Conservation (phyloP, 2,329 filamentous ascomycete genomes). For the Epichloe sibirici region DNA sequence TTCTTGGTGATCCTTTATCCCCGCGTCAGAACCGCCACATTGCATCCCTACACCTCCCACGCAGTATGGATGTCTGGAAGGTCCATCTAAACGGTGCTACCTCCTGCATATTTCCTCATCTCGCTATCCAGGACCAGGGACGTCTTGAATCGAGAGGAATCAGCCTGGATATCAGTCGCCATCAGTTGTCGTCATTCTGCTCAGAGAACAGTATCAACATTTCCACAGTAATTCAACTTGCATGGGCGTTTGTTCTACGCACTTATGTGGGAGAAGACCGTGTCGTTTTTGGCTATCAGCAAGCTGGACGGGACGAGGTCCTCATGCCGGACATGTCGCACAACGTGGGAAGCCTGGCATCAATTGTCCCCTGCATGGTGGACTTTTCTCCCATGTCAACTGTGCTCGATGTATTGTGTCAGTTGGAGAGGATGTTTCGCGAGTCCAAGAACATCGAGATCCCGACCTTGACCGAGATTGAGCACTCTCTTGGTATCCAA, state of each 20-base stretch:
- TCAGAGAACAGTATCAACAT: slow-evolving; percentile 27
- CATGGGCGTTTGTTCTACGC: slow-evolving; percentile 46
- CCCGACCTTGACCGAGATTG: slow-evolving; percentile 32
- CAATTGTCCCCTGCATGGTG: slow-evolving; percentile 22
- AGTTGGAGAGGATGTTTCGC: slow-evolving; percentile 17
- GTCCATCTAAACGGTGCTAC: slow-evolving; percentile 24
- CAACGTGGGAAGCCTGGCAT: slow-evolving; percentile 35
- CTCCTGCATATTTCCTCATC: slow-evolving; percentile 34
- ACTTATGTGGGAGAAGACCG: slow-evolving; percentile 39
- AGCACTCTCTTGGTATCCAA: slow-evolving; percentile 31
- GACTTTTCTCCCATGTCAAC: slow-evolving; percentile 21
- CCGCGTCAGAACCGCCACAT: slow-evolving; percentile 17
- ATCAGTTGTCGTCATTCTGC: slow-evolving; percentile 32
- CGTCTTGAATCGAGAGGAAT: slow-evolving; percentile 24
- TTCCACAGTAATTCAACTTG: slow-evolving; percentile 41
- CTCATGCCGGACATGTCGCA: slow-evolving; percentile 27
- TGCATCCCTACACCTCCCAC: slow-evolving; percentile 15
- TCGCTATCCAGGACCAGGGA: slow-evolving; percentile 17
- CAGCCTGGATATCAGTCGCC: slow-evolving; percentile 27
- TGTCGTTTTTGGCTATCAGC: slow-evolving; percentile 43
- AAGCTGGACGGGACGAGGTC: slow-evolving; percentile 31
- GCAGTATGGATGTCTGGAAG: slow-evolving; percentile 34
- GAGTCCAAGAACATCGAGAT: slow-evolving; percentile 25
- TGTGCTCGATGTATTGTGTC: slow-evolving; percentile 20
- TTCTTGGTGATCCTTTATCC: slow-evolving; percentile 11